Evolutionary conservation across 495 filamentous ascomycete genomes (phyloP), one percentile per base, ranked within the genome.

Genomic region (Paragyromitra xinjiangensis): DNA sequence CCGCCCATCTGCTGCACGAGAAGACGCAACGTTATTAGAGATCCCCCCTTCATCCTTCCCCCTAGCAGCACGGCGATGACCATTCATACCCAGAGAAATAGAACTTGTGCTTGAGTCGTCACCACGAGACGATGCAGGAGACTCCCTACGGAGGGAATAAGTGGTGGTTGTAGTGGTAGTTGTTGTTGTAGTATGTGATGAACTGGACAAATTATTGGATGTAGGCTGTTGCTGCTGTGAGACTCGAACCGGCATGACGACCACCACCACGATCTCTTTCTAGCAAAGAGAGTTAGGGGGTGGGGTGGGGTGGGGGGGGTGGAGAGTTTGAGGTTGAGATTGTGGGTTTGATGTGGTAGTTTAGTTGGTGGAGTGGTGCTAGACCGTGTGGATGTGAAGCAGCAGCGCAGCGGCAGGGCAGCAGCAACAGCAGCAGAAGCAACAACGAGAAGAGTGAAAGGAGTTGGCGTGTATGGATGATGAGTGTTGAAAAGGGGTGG

Each of bases 161-260:
- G 80, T 66, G 29, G 72, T 82, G 14, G 79, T 76, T 12, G 75
- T 79, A 19, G 80, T 64, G 11, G 79, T 81, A 3, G 71, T 71
- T 0, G 70, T 80, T 6, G 75, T 77, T 37, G 80, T 58, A 26
- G 80, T 81, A 26, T 71, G 51, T 7, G 73, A 78, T 61, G 78
- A 74, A 69, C 79, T 82, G 56, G 79, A 82, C 63, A 80, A 64
- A 68, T 68, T 80, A 79, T 68, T 80, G 19, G 78, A 80, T 68
- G 70, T 63, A 24, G 80, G 76, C 74, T 78, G 79, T 79, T 80
- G 79, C 51, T 81, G 79, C 62, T 80, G 80, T 61, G 80, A 78
- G 64, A 82, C 80, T 71, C 79, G 79, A 81, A 82, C 80, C 70
- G 80, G 80, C 80, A 82, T 82, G 80, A 76, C 78, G 78, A 71